A percentile compares a stretch with the other conserved stretches of the same genome.
phyloP scores from a whole-genome alignment of 2,329 filamentous ascomycete species.

The Drechslerella stenobrocha region DNA sequence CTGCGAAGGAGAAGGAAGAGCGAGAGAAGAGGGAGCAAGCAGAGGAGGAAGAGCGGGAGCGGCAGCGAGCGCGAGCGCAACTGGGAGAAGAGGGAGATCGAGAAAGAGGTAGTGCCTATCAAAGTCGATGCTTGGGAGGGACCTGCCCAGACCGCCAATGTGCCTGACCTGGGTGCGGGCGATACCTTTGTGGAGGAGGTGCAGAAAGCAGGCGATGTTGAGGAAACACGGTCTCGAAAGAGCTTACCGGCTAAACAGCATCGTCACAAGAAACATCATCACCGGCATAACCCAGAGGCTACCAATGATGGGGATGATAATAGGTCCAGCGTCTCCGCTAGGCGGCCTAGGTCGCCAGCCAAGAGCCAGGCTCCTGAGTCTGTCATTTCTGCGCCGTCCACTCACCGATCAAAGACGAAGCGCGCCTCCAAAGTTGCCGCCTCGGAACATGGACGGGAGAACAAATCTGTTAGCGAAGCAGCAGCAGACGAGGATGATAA shows the following conservation, averaged over 20 bases:
- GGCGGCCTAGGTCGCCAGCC: constrained; percentile 17
- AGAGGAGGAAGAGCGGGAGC: constrained; percentile 55
- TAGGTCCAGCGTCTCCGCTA: constrained; percentile 27
- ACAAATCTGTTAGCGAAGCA: constrained; percentile 13
- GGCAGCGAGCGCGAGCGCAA: constrained; percentile 53
- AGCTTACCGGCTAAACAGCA: constrained; percentile 51
- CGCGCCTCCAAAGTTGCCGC: constrained; percentile 12
- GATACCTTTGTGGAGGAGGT: constrained; percentile 49
- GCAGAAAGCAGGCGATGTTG: constrained; percentile 48
- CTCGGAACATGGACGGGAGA: constrained; percentile 13
- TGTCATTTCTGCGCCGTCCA: constrained; percentile 13
- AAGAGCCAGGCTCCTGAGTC: constrained; percentile 36
- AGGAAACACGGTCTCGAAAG: constrained; percentile 45
- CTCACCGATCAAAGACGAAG: constrained; percentile 33
- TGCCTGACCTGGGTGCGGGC: constrained; percentile 56
- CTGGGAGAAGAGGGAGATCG: constrained; percentile 54
- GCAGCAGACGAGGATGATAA: constrained; percentile 14
- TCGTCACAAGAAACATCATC: constrained; percentile 53
- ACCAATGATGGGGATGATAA: constrained; percentile 32
- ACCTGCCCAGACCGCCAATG: constrained; percentile 43
- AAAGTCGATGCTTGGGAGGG: constrained; percentile 50
- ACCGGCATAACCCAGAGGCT: constrained; percentile 46
- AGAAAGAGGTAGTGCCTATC: constrained; percentile 54
- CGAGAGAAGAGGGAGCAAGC: constrained; percentile 57
- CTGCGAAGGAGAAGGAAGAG: constrained; percentile 55